A percentile compares a stretch with the other conserved stretches of the same genome.
Conservation (phyloP, 495 filamentous ascomycete species). For the Neurospora sp. region DNA sequence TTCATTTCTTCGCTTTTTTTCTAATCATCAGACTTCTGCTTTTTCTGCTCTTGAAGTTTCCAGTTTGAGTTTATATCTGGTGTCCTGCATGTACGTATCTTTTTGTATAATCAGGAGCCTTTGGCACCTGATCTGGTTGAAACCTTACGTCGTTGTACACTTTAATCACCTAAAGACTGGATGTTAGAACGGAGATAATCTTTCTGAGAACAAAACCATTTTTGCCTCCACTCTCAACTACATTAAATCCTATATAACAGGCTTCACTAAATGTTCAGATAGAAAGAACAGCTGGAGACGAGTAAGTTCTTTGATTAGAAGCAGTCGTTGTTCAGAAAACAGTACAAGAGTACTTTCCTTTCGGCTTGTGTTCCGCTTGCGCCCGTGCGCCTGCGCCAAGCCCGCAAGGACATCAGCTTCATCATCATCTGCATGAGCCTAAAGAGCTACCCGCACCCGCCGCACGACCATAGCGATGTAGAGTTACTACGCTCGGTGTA, state of each 20-base stretch:
- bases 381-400: background rate
- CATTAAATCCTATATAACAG: background rate
- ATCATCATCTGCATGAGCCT: background rate
- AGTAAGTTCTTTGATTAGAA: background rate
- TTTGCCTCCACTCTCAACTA: background rate
- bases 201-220: background rate
- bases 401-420: background rate
- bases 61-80: background rate
- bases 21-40: background rate
- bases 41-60: background rate
- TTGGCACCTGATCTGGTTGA: background rate
- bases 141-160: background rate
- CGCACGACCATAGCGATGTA: no score
- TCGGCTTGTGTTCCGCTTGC: background rate
- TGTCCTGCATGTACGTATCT: background rate
- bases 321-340: background rate
- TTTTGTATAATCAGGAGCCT: background rate
- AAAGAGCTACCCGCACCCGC: background rate
- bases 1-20: background rate
- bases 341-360: background rate
- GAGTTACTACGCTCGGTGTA: no score
- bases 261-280: background rate
- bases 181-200: background rate
- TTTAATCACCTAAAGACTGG: background rate
- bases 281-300: background rate